These are phyloP conservation scores for Mortierella sp. DNA, from an alignment of 371 early-diverging fungal species.

Conservation along the genomic window DNA sequence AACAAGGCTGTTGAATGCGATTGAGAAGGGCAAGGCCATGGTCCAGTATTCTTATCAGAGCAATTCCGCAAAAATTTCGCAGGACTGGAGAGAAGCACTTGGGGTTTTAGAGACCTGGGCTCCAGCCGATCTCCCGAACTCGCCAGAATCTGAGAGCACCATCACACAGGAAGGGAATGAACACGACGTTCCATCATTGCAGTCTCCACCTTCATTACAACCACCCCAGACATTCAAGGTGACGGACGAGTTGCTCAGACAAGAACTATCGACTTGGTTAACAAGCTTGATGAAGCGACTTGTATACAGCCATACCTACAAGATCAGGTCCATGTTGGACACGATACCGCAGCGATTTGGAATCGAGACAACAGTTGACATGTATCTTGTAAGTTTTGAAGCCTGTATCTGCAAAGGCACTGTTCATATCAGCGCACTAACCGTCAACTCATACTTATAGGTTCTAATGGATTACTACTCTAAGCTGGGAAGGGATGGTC, in stretches of 20 bases:
- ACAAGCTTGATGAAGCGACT: constrained; percentile 83
- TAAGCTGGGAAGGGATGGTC: constrained; percentile 21
- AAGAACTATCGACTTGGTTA: constrained; percentile 60
- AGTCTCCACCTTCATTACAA: neutral
- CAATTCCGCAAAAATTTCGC: constrained; percentile 2
- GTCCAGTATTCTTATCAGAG: constrained; percentile 15
- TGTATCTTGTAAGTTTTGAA: constrained; percentile 35
- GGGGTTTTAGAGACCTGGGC: constrained; percentile 33
- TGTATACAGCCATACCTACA: constrained; percentile 37
- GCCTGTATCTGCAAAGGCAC: too few species aligned
- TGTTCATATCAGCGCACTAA: too few species aligned
- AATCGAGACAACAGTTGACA: constrained; percentile 22
- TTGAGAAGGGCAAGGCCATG: constrained; percentile 32
- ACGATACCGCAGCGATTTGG: constrained; percentile 27
- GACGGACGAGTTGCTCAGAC: constrained; percentile 7
- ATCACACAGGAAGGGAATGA: neutral
- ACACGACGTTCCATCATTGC: too few species aligned
- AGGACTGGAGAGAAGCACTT: constrained; percentile 40
- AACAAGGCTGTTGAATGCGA: constrained; percentile 25
- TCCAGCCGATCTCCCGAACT: neutral
- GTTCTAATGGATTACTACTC: constrained; percentile 31
- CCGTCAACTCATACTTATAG: too few species aligned
- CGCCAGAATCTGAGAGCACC: neutral
- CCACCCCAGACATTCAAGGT: neutral
- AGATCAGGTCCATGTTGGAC: constrained; percentile 34